Evolutionary conservation across 495 filamentous ascomycete species (phyloP).

Genomic region (Podospora fimiseda): DNA sequence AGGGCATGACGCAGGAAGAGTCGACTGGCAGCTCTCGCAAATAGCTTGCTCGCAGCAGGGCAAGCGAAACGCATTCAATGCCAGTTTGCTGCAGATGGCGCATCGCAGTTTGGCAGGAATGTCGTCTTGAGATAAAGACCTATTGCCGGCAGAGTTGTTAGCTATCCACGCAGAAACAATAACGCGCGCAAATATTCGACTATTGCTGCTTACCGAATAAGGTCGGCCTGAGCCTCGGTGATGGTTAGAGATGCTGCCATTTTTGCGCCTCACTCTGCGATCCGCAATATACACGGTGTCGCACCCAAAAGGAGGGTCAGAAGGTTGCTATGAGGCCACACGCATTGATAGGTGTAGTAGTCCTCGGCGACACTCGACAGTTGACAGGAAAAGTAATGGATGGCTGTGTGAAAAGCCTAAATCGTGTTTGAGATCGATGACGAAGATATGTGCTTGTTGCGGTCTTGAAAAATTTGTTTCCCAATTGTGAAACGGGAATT

Average conservation of each 20-base stretch:
- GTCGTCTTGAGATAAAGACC: conserved; percentile 73
- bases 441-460: background rate
- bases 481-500: background rate
- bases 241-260: conserved; percentile 23
- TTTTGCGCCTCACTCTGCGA: conserved; percentile 5
- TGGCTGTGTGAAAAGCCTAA: background rate
- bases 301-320: conserved; percentile 6
- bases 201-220: conserved; percentile 30
- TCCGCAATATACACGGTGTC: conserved; percentile 6
- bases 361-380: background rate
- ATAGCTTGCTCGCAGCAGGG: conserved; percentile 95
- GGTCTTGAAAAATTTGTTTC: background rate
- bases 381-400: background rate
- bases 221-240: conserved; percentile 28
- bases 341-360: conserved; percentile 10
- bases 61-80: conserved; percentile 82
- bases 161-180: conserved; percentile 26
- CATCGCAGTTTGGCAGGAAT: conserved; percentile 93
- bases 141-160: conserved; percentile 23
- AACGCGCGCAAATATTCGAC: background rate
- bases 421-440: background rate
- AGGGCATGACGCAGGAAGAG: conserved; percentile 73
- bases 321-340: background rate
- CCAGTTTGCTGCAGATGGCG: conserved; percentile 84
- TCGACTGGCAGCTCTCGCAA: conserved; percentile 78